phyloP scores from a whole-genome alignment of 352 stramenopile species.

The Globisporangium nagaii region DNA sequence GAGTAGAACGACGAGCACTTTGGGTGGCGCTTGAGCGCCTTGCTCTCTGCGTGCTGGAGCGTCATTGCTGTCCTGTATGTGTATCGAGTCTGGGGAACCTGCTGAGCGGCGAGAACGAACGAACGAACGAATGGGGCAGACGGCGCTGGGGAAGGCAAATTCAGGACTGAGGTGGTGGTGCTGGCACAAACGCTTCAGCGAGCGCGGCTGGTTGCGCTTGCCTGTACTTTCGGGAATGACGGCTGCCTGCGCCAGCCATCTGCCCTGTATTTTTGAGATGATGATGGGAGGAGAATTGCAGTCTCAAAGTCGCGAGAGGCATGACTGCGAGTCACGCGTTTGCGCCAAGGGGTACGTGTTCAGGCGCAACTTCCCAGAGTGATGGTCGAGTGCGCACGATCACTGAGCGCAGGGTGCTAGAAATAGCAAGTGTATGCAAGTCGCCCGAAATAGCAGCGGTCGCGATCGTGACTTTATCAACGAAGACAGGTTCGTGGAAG shows the following conservation, averaged over 20 bases:
- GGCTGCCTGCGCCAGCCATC: not conserved
- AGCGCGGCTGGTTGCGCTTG: not conserved
- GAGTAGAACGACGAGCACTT: conserved; percentile 2
- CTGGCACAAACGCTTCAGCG: not conserved
- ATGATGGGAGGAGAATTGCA: conserved; percentile 1
- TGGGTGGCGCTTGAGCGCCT: conserved; percentile 1
- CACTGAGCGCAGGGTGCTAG: not conserved
- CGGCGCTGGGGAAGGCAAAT: not conserved
- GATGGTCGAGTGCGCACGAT: not conserved
- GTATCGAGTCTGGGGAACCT: too few relatives aligned
- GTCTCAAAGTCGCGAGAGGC: not conserved
- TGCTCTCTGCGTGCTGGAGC: not conserved
- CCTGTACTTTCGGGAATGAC: not conserved
- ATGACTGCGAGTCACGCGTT: not conserved
- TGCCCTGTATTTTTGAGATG: not conserved
- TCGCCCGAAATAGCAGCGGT: not conserved
- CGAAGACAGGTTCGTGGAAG: not conserved
- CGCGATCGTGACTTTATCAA: not conserved
- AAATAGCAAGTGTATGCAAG: not conserved
- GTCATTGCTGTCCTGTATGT: not conserved
- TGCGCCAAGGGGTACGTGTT: not conserved
- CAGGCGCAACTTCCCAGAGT: not conserved
- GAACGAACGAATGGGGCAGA: too few relatives aligned
- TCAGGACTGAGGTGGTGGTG: not conserved
- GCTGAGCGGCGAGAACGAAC: too few relatives aligned